A percentile compares a stretch with the other conserved stretches of the same genome.
These are phyloP conservation scores for Kodamaea suecica DNA, from an alignment of 1,139 yeast species.

Conservation along the genomic window DNA sequence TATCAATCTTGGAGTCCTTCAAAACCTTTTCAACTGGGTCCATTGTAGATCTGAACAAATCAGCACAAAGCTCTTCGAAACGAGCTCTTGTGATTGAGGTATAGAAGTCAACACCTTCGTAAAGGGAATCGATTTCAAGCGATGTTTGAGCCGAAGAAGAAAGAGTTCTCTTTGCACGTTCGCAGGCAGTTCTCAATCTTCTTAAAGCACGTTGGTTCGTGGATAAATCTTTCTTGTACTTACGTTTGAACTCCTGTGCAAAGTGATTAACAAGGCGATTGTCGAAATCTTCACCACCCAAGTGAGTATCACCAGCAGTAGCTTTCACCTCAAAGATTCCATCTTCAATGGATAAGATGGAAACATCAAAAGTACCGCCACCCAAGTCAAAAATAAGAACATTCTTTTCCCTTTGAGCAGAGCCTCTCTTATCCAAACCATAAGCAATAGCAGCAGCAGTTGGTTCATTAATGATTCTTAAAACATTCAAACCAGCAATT, in stretches of 20 bases:
- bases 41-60: constrained; percentile 78
- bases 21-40: constrained; percentile 86
- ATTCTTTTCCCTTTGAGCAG: constrained; percentile 18
- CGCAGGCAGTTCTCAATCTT: constrained; percentile 88
- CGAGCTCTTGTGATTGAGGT: constrained; percentile 85
- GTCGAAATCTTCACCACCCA: constrained; percentile 59
- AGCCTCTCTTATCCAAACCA: constrained; percentile 40
- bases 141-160: constrained; percentile 86
- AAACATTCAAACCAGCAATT: constrained; percentile 48
- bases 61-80: constrained; percentile 84
- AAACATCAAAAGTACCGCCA: constrained; percentile 53
- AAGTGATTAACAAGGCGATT: constrained; percentile 77
- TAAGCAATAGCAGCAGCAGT: constrained; percentile 52
- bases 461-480: constrained; percentile 50
- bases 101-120: constrained; percentile 79
- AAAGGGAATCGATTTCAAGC: constrained; percentile 79
- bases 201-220: constrained; percentile 79
- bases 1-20: constrained; percentile 76
- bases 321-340: constrained; percentile 25
- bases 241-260: constrained; percentile 81
- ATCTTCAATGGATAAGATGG: constrained; percentile 21
- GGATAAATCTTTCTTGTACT: constrained; percentile 72
- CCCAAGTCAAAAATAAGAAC: constrained; percentile 49
- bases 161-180: constrained; percentile 87
- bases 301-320: constrained; percentile 28